phyloP scores from a whole-genome alignment of 805 yeast genomes.

The Metschnikowia orientalis region DNA sequence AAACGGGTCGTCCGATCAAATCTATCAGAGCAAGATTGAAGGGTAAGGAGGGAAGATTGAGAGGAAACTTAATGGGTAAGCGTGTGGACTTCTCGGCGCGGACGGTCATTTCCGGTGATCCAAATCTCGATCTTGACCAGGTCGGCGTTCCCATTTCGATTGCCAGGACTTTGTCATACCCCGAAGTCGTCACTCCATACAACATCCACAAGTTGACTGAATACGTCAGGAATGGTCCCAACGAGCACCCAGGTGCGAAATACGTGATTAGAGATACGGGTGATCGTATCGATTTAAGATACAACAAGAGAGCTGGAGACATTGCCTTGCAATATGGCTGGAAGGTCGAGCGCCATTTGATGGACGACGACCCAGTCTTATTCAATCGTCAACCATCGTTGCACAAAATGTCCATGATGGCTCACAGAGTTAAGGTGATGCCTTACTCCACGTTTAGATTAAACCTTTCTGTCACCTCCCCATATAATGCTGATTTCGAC shows the following conservation, averaged over 20 bases:
- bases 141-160: constrained; percentile 98
- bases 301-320: constrained; percentile 97
- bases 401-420: constrained; percentile 99
- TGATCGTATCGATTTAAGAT: constrained; percentile 95
- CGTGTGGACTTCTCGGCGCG: constrained; percentile 99
- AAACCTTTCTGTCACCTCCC: constrained; percentile 95
- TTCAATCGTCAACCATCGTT: constrained; percentile 99
- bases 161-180: constrained; percentile 92
- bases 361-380: constrained; percentile 96
- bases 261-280: constrained; percentile 98
- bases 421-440: constrained; percentile 97
- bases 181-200: constrained; percentile 96
- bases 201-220: constrained; percentile 92
- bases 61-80: constrained; percentile 99
- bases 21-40: constrained; percentile 98
- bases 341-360: constrained; percentile 97
- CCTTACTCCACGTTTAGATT: constrained; percentile 97
- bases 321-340: constrained; percentile 97
- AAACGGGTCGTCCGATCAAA: constrained; percentile 97
- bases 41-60: constrained; percentile 98
- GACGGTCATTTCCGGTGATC: constrained; percentile 99
- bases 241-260: constrained; percentile 99
- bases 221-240: constrained; percentile 94
- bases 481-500: constrained; percentile 99
- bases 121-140: constrained; percentile 94